Evolutionary conservation across 768 basidiomycete genomes (phyloP).

Genomic region (Russula sp.): DNA sequence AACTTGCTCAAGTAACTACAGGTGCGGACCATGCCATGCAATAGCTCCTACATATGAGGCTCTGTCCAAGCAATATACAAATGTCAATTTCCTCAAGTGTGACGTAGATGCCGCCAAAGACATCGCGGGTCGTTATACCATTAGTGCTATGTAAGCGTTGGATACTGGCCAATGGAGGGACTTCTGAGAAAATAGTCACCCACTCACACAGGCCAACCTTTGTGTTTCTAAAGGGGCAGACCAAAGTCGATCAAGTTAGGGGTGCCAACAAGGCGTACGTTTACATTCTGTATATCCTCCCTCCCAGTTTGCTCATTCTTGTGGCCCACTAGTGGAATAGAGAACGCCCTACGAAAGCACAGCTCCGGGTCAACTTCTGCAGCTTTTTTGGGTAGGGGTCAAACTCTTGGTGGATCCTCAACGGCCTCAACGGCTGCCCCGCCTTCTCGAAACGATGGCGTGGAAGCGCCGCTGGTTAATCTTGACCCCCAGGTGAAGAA

Average conservation of each 20-base stretch:
- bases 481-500: constrained; percentile 64
- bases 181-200: not conserved
- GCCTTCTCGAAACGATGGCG: constrained; percentile 30
- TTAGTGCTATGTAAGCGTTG: constrained; percentile 62
- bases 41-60: constrained; percentile 73
- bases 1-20: constrained; percentile 27
- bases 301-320: not conserved
- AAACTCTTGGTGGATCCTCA: constrained; percentile 53
- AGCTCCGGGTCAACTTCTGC: constrained; percentile 32
- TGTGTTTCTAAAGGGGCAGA: constrained; percentile 60
- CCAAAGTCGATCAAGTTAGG: constrained; percentile 61
- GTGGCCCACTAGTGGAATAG: constrained; percentile 43
- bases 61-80: constrained; percentile 56
- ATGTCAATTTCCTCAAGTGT: constrained; percentile 78
- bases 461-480: constrained; percentile 35
- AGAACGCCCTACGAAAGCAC: constrained; percentile 50
- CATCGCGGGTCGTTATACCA: constrained; percentile 52
- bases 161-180: not conserved
- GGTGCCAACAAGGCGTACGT: constrained; percentile 64
- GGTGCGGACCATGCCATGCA: constrained; percentile 82
- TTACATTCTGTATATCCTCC: constrained; percentile 21
- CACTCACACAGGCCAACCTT: constrained; percentile 67
- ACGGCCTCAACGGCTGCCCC: constrained; percentile 29
- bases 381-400: constrained; percentile 66
- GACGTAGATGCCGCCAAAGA: constrained; percentile 69